Percentiles rank a stretch among this genome's conserved stretches.
Evolutionary conservation across 306 rosid genomes (phyloP).

Genomic region (cucumber (Cucumis sativus)): DNA sequence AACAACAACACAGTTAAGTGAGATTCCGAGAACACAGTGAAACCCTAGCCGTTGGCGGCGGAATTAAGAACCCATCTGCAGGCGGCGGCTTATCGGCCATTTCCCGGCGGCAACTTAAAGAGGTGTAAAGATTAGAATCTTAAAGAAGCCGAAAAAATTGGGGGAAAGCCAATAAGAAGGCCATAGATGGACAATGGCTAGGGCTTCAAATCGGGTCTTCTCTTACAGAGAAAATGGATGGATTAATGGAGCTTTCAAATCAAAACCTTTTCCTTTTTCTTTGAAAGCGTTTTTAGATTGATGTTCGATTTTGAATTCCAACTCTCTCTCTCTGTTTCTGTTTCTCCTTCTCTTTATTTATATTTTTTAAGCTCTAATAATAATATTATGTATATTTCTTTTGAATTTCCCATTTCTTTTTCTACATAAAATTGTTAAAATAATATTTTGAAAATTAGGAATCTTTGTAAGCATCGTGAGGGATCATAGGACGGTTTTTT

Average conservation of each 20-base stretch:
- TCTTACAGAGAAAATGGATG: constrained; percentile 1
- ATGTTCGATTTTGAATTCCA: constrained; percentile 6
- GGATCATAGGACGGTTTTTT: background rate
- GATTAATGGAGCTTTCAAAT: constrained; percentile 10
- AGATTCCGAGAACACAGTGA: constrained; percentile 22
- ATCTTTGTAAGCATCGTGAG: constrained; percentile 1
- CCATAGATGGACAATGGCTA: constrained; percentile 18
- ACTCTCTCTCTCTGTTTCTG: background rate
- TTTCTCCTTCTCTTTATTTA: background rate
- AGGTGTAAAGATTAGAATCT: constrained; percentile 2
- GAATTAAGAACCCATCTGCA: constrained; percentile 9
- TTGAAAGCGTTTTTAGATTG: background rate
- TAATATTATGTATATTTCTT: background rate
- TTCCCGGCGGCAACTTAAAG: constrained; percentile 14
- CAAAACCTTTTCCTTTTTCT: background rate
- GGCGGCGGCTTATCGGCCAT: constrained; percentile 33
- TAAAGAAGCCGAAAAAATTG: constrained; percentile 4
- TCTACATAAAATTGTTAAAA: background rate
- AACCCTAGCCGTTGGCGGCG: constrained; percentile 27
- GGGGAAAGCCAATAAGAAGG: constrained; percentile 8
- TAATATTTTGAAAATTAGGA: background rate
- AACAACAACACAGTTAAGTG: constrained; percentile 4
- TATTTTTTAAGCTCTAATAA: background rate
- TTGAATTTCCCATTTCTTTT: no score
- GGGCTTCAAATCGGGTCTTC: constrained; percentile 21